These are phyloP conservation scores for Fusarium transvaalense DNA, from an alignment of 2,329 filamentous ascomycete species.

Conservation along the genomic window DNA sequence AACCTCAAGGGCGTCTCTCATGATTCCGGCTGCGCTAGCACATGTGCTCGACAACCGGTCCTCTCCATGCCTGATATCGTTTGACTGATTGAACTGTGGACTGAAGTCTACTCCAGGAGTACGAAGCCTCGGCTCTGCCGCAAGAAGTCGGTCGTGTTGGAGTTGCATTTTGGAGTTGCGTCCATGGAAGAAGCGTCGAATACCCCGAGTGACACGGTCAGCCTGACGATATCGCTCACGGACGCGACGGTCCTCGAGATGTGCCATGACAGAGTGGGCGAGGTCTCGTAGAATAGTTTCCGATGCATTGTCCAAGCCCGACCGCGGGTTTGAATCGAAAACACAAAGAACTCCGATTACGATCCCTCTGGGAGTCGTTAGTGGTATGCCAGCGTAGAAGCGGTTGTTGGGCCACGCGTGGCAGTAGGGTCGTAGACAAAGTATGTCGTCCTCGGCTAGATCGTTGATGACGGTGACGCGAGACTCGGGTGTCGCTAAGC, in stretches of 20 bases:
- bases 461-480: background rate
- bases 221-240: slow-evolving; percentile 7
- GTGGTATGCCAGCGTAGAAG: background rate
- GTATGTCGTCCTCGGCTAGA: background rate
- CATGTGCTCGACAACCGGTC: background rate
- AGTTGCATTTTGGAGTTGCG: background rate
- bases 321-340: background rate
- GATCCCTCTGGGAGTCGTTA: background rate
- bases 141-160: background rate
- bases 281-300: background rate
- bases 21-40: background rate
- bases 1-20: slow-evolving; percentile 1
- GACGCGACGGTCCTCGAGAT: background rate
- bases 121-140: background rate
- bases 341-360: background rate
- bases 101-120: background rate
- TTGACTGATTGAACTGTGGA: background rate
- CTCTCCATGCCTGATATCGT: background rate
- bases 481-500: accelerated
- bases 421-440: background rate
- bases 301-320: background rate
- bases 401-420: slow-evolving; percentile 1
- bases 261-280: background rate
- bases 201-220: background rate
- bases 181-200: background rate